Base-by-base conservation (phyloP, 2,329 filamentous ascomycete genomes). In the Exophiala alcalophila region DNA sequence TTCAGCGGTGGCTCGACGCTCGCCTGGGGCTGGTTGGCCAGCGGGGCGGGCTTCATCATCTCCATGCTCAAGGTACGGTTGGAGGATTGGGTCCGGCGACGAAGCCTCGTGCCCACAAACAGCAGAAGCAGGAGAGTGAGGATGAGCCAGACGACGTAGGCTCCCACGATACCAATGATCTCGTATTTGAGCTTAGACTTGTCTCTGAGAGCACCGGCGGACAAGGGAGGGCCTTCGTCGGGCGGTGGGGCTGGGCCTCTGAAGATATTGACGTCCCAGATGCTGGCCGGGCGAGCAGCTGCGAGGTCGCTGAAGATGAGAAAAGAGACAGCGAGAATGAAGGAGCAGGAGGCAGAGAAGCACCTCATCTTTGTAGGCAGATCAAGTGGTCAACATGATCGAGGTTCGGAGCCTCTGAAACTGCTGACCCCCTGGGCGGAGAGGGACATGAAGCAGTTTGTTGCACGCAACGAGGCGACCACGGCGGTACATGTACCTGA, bases 91-190 rank as follows among this genome's bases (percentile, higher is more conserved):
- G 71, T 67, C 65, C 69, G 62, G 56, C 66, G 54, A 65, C 73
- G 63, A 59, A 74, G 59, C 71, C 76, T 62, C 72, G 77, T 61
- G 63, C 80, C 63, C 63, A 88, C 71, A 15, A 77, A 62, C 28
- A 88, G 69, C 5, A 89, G 69, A 32, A 78, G 68, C 23, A 79
- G 70, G 56, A 86, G 82, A 57, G 92, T 79, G 57, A 92, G 65
- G 58, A 88, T 73, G 59, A 94, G 74, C 24, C 81, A 86, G 48
- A 87, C 64, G 45, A 90, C 74, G 78, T 96, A 96, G 46, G 86
- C 83, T 49, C 83, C 88, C 46, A 91, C 76, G 47, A 97, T 85
- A 54, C 83, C 87, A 52, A 85, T 84, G 55, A 96, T 82, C 65
- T 96, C 84, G 46, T 80, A 82, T 12, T 89, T 87, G 15, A 96